Conservation (phyloP, 805 yeast genomes). For the Candida nemodendra region DNA sequence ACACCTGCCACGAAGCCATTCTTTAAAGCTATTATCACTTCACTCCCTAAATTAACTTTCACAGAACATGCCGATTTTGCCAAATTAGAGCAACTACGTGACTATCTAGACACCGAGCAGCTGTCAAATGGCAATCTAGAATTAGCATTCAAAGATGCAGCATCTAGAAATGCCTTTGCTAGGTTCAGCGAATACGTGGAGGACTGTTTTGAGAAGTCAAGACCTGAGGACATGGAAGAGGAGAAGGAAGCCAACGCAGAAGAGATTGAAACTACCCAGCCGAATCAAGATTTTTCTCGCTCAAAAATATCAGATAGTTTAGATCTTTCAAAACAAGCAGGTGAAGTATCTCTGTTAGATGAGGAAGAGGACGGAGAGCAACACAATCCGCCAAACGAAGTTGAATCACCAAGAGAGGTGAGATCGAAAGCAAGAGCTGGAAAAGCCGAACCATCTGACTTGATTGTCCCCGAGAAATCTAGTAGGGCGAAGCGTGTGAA, state of each 20-base stretch:
- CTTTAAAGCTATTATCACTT: constrained; percentile 52
- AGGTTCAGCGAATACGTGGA: constrained; percentile 27
- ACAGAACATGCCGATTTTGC: constrained; percentile 28
- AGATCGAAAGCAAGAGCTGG: too few relatives aligned
- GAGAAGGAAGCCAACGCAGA: constrained; percentile 4
- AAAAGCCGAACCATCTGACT: too few relatives aligned
- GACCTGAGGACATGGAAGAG: constrained; percentile 10
- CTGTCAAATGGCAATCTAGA: constrained; percentile 25
- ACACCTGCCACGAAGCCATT: constrained; percentile 50
- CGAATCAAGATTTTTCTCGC: neutral
- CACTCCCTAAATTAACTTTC: constrained; percentile 48
- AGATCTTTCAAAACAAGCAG: constrained; percentile 1
- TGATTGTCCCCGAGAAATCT: too few relatives aligned
- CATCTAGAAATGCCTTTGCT: constrained; percentile 23
- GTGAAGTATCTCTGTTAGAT: constrained; percentile 4
- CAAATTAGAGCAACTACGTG: constrained; percentile 23
- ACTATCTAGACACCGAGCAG: constrained; percentile 22
- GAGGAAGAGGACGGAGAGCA: constrained; percentile 12
- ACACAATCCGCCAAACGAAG: too few relatives aligned
- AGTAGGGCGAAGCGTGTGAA: too few relatives aligned
- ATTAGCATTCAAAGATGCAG: constrained; percentile 24
- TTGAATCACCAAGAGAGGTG: too few relatives aligned
- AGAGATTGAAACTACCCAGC: neutral
- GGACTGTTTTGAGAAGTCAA: constrained; percentile 24
- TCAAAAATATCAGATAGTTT: neutral